Evolutionary conservation across 768 basidiomycete genomes (phyloP).

Genomic region (Lactarius psammicola): DNA sequence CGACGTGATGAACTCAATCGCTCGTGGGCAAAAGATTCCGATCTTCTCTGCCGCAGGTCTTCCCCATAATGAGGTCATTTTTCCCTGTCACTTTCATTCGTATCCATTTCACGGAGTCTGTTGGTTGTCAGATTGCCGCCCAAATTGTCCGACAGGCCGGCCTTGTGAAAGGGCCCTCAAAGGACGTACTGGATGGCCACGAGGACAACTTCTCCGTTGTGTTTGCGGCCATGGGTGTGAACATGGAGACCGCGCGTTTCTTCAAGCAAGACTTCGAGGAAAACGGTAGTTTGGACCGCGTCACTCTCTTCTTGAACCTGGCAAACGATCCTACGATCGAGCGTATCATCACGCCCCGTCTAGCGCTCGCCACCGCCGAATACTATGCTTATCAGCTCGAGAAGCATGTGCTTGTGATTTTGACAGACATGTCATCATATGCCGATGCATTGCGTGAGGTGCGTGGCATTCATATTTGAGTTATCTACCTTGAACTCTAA

Average conservation of each 20-base stretch:
- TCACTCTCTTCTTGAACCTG: conserved; percentile 96
- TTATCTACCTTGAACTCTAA: conserved; percentile 13
- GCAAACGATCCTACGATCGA: conserved; percentile 99
- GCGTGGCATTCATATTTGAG: conserved; percentile 36
- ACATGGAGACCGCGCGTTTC: conserved; percentile 99
- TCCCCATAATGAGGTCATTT: conserved; percentile 91
- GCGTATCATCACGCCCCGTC: conserved; percentile 97
- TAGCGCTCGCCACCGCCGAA: conserved; percentile 97
- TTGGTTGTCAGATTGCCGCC: conserved; percentile 80
- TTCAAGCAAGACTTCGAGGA: conserved; percentile 99
- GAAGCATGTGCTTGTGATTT: conserved; percentile 98
- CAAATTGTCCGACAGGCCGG: conserved; percentile 99
- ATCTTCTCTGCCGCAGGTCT: conserved; percentile 99
- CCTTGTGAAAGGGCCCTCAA: conserved; percentile 92
- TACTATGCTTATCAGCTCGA: conserved; percentile 99
- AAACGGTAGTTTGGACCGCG: conserved; percentile 95
- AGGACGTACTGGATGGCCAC: conserved; percentile 97
- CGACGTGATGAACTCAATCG: conserved; percentile 98
- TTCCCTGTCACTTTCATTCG: conserved; percentile 18
- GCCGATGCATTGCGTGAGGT: conserved; percentile 95
- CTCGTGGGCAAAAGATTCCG: conserved; percentile 99
- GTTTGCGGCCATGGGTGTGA: conserved; percentile 99
- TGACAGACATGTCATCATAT: conserved; percentile 99
- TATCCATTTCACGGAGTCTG: conserved; percentile 7
- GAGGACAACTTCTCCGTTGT: conserved; percentile 99